phyloP scores from a whole-genome alignment of 176 grass and related monocot species.

The Oropetium thomaeum region DNA sequence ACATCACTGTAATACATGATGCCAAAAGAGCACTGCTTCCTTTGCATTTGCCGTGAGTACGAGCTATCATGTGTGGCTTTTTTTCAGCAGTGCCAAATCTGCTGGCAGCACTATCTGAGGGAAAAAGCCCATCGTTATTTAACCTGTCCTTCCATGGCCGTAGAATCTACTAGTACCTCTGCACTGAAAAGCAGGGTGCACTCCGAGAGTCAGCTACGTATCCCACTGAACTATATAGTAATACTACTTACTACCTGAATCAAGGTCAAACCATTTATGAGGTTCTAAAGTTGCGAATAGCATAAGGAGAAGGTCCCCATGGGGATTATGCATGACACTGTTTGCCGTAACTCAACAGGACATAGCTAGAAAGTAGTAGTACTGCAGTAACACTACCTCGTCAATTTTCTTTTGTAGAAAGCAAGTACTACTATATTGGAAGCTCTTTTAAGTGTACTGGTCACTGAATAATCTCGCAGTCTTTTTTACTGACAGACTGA shows the following conservation, averaged over 20 bases:
- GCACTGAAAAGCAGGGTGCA: conserved; percentile 28
- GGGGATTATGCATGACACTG: not conserved
- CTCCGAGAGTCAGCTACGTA: conserved; percentile 3
- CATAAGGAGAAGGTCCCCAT: too few relatives aligned
- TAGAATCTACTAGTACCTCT: not conserved
- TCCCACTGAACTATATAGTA: conserved; percentile 15
- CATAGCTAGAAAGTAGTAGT: not conserved
- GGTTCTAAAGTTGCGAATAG: too few relatives aligned
- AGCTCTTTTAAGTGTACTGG: too few relatives aligned
- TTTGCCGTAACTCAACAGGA: not conserved
- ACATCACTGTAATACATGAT: not conserved
- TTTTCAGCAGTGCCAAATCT: conserved; percentile 11
- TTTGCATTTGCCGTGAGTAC: not conserved
- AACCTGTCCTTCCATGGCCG: not conserved
- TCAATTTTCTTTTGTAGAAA: not conserved
- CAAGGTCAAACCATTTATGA: conserved; percentile 13
- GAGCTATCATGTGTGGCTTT: not conserved
- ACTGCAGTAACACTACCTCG: not conserved
- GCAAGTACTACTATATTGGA: not conserved
- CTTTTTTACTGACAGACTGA: not conserved
- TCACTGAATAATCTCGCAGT: not conserved
- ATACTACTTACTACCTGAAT: not conserved
- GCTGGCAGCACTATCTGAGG: not conserved
- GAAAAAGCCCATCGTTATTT: not conserved
- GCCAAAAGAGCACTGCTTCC: not conserved